Evolutionary conservation across 371 early-diverging fungal genomes (phyloP), one percentile per base, ranked within the genome.

Genomic region (Mucor ambiguus): DNA sequence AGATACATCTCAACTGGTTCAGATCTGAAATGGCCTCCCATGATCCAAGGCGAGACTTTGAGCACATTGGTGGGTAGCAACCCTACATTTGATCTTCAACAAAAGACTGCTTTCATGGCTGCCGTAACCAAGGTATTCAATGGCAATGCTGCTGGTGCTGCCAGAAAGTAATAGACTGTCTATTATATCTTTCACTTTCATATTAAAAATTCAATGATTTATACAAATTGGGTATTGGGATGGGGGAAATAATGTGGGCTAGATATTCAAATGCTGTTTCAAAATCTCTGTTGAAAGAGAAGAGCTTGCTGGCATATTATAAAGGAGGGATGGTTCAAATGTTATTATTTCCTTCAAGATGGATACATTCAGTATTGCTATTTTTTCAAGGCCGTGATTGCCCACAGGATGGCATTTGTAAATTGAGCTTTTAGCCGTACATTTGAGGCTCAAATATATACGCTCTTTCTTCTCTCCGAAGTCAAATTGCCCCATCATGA

Each of bases 41-140:
- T 62, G 3, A 48, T 76, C 14, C 41, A 69, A 44, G 71, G 68
- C 22, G 44, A 58, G 12, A 32, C 68, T 6, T 29, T 81, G 20
- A 66, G 55, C 26, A 66, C 66, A 29, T 62, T 81, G 33, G 69
- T 81, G 14, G 77, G 79, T 30, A 69, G 68, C 52, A 81, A 81
- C 60, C 73, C 81, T 48, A 78, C 75, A 10, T 75, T 76, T 43
- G 68, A 63, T 58, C 56, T 78, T 26, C 65, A 71, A 43, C 79
- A 81, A 68, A 81, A 81, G 69, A 61, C 70, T 12, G 69, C 69
- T 2, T 81, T 81, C 41, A 60, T 81, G 33, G 46, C 67, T 37
- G 68, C 79, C 16, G 65, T 81, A 1, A 66, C 79, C 33, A 75
- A 58, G 24, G 79, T 72, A 18, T 68, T 78, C 52, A 61, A 14